Percentiles rank a stretch among this genome's conserved stretches.
Conservation (phyloP, 495 filamentous ascomycete genomes). For the Penicillium arizonense region DNA sequence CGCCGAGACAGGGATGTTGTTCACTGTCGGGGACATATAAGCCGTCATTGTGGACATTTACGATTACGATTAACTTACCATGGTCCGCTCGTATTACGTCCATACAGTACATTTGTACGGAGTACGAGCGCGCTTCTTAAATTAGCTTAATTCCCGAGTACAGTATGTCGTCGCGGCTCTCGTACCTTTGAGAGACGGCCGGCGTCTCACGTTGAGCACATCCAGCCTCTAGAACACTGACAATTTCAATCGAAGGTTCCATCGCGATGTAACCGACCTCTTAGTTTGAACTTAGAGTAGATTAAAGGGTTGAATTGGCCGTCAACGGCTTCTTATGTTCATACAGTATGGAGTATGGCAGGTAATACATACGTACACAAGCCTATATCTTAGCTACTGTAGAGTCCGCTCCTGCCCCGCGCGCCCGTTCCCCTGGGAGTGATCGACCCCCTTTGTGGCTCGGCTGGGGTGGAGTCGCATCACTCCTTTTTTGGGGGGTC, state of each 20-base stretch:
- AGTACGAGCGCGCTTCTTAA: too few relatives aligned
- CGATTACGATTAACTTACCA: too few relatives aligned
- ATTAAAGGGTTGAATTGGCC: neutral
- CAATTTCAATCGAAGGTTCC: neutral
- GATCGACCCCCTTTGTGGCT: constrained; percentile 6
- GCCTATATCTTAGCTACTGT: neutral
- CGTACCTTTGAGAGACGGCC: neutral
- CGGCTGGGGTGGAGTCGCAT: constrained; percentile 4
- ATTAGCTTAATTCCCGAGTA: neutral
- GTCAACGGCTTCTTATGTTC: neutral
- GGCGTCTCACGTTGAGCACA: neutral
- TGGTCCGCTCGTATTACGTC: too few relatives aligned
- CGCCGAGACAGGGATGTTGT: too few relatives aligned
- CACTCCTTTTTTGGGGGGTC: neutral
- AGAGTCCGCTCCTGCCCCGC: neutral
- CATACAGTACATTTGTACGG: too few relatives aligned
- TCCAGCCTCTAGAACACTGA: neutral
- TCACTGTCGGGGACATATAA: too few relatives aligned
- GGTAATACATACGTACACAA: neutral
- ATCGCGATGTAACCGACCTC: neutral
- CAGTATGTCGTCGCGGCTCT: neutral
- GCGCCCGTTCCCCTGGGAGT: neutral
- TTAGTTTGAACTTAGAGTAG: neutral
- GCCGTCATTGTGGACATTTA: too few relatives aligned
- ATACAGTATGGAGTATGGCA: neutral